Conservation (phyloP, 2,329 filamentous ascomycete species). For the Colletotrichum brevisporum region DNA sequence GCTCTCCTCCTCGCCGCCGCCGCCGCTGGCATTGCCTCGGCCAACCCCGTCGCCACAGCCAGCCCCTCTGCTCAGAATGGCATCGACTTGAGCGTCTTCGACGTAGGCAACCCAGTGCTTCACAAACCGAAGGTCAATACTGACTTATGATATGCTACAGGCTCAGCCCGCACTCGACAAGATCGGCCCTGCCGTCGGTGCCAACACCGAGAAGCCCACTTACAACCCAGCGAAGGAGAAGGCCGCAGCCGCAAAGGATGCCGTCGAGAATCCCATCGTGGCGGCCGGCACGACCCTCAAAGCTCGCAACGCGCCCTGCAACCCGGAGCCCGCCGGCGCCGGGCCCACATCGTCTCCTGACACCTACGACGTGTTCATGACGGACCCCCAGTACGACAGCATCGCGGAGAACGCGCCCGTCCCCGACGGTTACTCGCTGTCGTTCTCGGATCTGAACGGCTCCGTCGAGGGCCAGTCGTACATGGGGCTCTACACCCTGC, state of each 20-base stretch:
- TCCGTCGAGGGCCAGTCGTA: conserved; percentile 3
- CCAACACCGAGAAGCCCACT: conserved; percentile 11
- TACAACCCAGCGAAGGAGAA: conserved; percentile 11
- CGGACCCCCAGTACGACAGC: neutral
- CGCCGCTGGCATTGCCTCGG: conserved; percentile 9
- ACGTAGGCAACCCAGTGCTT: conserved; percentile 1
- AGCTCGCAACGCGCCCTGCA: neutral
- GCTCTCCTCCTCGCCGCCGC: conserved; percentile 26
- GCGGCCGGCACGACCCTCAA: neutral
- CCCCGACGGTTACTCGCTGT: neutral
- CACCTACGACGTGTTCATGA: conserved; percentile 22
- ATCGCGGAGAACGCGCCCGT: neutral
- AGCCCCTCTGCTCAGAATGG: neutral
- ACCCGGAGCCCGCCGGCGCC: conserved; percentile 15
- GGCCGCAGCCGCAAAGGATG: conserved; percentile 11
- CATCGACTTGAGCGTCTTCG: conserved; percentile 24
- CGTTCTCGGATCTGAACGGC: neutral
- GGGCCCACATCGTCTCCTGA: conserved; percentile 15
- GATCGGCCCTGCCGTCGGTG: conserved; percentile 28
- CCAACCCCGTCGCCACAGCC: conserved; percentile 17
- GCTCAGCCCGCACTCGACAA: conserved; percentile 11
- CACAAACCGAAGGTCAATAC: neutral
- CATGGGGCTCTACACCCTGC: conserved; percentile 20
- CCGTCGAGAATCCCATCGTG: neutral
- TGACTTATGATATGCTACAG: neutral